These are phyloP conservation scores for Diaporthe vexans DNA, from an alignment of 2,329 filamentous ascomycete genomes.

Conservation along the genomic window DNA sequence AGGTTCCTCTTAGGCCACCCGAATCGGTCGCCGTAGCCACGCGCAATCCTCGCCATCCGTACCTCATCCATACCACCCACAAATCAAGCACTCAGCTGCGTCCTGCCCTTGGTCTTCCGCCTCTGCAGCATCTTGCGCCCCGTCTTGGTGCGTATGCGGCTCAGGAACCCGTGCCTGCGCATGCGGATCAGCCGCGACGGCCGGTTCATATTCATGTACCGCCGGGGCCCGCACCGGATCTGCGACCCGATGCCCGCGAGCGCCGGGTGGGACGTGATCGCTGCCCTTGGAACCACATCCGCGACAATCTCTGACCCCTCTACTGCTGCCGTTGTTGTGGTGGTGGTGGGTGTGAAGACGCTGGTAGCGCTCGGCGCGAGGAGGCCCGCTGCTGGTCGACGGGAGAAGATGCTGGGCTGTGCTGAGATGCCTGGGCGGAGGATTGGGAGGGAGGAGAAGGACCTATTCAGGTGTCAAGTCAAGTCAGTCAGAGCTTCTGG, in stretches of 20 bases:
- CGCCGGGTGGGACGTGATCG: slow-evolving; percentile 67
- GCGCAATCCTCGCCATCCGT: too few species aligned
- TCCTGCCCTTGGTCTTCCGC: slow-evolving; percentile 67
- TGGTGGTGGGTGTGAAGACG: slow-evolving; percentile 40
- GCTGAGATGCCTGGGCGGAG: slow-evolving; percentile 62
- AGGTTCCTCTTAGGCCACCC: too few species aligned
- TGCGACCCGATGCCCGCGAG: slow-evolving; percentile 59
- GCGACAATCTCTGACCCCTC: not conserved
- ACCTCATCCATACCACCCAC: not conserved
- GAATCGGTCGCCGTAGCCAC: not conserved
- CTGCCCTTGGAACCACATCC: slow-evolving; percentile 61
- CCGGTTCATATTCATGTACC: slow-evolving; percentile 65
- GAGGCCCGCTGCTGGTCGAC: slow-evolving; percentile 42
- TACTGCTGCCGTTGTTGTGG: slow-evolving; percentile 32
- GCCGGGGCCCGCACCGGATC: slow-evolving; percentile 70
- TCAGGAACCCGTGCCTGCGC: slow-evolving; percentile 70
- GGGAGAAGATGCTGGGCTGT: slow-evolving; percentile 48
- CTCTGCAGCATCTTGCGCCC: slow-evolving; percentile 67
- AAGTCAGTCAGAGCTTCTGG: not conserved
- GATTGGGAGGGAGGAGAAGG: slow-evolving; percentile 60
- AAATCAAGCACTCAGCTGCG: slow-evolving; percentile 55
- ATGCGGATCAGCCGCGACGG: slow-evolving; percentile 70
- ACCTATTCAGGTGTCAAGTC: slow-evolving; percentile 41
- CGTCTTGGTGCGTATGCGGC: slow-evolving; percentile 62
- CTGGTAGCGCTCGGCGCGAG: slow-evolving; percentile 48